Evolutionary conservation across 2,329 filamentous ascomycete species (phyloP).

Genomic region (Davidsoniella virescens): DNA sequence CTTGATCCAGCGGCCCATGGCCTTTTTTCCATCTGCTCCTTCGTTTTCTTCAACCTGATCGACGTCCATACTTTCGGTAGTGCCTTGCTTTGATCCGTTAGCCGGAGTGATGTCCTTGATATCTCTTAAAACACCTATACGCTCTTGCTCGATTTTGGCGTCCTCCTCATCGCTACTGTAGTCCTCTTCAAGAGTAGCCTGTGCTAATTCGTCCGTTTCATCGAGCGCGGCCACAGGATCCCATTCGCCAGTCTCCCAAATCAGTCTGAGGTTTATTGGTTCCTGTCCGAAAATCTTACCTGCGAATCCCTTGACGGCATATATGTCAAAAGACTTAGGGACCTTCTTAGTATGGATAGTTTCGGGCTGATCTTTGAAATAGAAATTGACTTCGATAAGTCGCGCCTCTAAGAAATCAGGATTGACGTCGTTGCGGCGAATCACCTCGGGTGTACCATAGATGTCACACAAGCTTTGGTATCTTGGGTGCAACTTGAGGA

Average conservation of each 20-base stretch:
- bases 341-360: conserved; percentile 32
- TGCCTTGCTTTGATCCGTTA: conserved; percentile 15
- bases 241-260: conserved; percentile 87
- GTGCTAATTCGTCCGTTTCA: conserved; percentile 32
- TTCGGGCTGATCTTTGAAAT: conserved; percentile 1
- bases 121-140: conserved; percentile 15
- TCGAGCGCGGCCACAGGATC: conserved; percentile 56
- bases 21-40: conserved; percentile 17
- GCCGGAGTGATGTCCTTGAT: background rate
- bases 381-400: conserved; percentile 49
- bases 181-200: conserved; percentile 28
- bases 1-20: conserved; percentile 48
- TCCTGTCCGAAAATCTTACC: conserved; percentile 50
- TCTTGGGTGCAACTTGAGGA: conserved; percentile 51
- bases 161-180: conserved; percentile 37
- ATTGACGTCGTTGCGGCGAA: conserved; percentile 42
- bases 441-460: conserved; percentile 55
- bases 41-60: conserved; percentile 18
- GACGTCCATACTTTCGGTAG: conserved; percentile 10
- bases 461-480: conserved; percentile 58
- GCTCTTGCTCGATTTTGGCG: conserved; percentile 22
- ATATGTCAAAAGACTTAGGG: conserved; percentile 64
- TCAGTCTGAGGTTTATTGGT: conserved; percentile 48
- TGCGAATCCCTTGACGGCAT: conserved; percentile 64
- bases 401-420: conserved; percentile 71